Evolutionary conservation across 306 rosid genomes (phyloP).

Genomic region (Calophaca sinica): DNA sequence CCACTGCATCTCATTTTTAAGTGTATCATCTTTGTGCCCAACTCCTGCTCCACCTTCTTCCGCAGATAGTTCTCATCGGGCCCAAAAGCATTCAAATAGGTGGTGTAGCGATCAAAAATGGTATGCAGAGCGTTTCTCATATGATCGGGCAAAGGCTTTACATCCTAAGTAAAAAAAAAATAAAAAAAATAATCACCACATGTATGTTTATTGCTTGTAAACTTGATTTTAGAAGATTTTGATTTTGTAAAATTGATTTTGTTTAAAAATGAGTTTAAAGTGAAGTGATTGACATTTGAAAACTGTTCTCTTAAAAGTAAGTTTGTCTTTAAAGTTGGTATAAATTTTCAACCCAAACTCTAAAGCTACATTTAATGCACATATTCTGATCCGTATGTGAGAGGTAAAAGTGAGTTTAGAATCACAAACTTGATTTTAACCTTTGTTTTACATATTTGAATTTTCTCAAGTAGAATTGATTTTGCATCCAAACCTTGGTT

Average conservation of each 20-base stretch:
- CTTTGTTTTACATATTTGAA: neutral
- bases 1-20: conserved; percentile 93
- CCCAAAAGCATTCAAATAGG: conserved; percentile 91
- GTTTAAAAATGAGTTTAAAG: neutral
- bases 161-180: conserved; percentile 56
- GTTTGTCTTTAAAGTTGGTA: too few relatives aligned
- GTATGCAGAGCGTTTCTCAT: conserved; percentile 66
- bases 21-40: conserved; percentile 88
- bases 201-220: neutral
- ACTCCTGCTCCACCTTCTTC: conserved; percentile 92
- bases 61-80: conserved; percentile 79
- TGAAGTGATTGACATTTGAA: too few relatives aligned
- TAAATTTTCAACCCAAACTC: too few relatives aligned
- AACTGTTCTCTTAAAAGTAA: too few relatives aligned
- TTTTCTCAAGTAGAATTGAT: neutral
- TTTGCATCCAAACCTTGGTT: neutral
- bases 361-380: too few relatives aligned
- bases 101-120: conserved; percentile 64
- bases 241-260: too few relatives aligned
- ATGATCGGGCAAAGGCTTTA: conserved; percentile 68
- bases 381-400: too few relatives aligned
- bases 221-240: too few relatives aligned
- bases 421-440: too few relatives aligned
- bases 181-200: conserved; percentile 31
- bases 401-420: too few relatives aligned